phyloP scores from a whole-genome alignment of 2,329 filamentous ascomycete genomes.

The Tolypocladium pustulatum region DNA sequence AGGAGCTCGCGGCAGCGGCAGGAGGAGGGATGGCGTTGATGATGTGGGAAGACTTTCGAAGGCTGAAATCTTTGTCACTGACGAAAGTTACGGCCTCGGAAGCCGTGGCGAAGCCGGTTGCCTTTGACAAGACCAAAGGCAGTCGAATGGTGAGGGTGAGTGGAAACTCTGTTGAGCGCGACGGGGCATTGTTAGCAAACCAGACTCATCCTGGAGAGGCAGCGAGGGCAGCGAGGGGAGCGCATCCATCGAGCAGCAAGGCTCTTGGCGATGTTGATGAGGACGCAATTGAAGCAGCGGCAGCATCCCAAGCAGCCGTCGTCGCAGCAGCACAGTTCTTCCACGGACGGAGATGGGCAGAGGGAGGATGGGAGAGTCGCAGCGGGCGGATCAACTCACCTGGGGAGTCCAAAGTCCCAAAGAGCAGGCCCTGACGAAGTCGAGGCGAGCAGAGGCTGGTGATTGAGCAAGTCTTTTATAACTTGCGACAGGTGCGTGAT shows the following conservation, averaged over 20 bases:
- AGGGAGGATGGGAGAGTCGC: background rate
- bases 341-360: background rate
- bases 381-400: background rate
- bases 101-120: slow-evolving; percentile 49
- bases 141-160: slow-evolving; percentile 11
- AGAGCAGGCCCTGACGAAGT: background rate
- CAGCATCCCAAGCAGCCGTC: background rate
- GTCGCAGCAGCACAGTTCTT: background rate
- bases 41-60: slow-evolving; percentile 53
- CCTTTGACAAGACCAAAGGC: slow-evolving; percentile 64
- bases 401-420: background rate
- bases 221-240: background rate
- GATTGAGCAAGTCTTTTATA: background rate
- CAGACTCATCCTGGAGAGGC: background rate
- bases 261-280: too few species aligned
- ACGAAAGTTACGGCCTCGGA: slow-evolving; percentile 48
- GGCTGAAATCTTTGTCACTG: slow-evolving; percentile 61
- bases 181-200: background rate
- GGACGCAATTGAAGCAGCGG: background rate
- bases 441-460: background rate
- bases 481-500: background rate
- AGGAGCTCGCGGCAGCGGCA: slow-evolving; percentile 33
- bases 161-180: background rate
- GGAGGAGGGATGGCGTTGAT: slow-evolving; percentile 56
- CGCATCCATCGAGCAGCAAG: background rate